These are phyloP conservation scores for Xanthoconium separans DNA, from an alignment of 1,284 basidiomycete species.

Conservation along the genomic window DNA sequence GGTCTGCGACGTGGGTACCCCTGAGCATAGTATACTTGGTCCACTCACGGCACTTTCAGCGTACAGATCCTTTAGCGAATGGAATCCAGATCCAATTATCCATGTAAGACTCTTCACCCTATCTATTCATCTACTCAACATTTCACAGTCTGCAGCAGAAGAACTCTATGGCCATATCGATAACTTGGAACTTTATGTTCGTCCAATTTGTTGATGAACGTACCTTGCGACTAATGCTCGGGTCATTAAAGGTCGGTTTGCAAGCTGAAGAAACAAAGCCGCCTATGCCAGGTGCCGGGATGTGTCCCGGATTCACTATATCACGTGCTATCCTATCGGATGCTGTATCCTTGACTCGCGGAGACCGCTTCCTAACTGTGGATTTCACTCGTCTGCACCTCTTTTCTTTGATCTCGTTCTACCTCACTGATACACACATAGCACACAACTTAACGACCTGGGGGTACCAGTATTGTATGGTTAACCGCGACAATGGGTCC, in stretches of 20 bases:
- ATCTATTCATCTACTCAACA: constrained; percentile 1
- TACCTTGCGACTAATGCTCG: background rate
- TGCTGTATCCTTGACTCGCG: constrained; percentile 70
- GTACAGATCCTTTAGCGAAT: constrained; percentile 67
- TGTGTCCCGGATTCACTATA: constrained; percentile 87
- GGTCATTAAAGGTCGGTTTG: constrained; percentile 51
- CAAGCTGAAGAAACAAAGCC: constrained; percentile 76
- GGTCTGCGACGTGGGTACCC: constrained; percentile 44
- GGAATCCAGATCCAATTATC: constrained; percentile 72
- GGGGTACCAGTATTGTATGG: constrained; percentile 73
- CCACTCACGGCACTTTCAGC: constrained; percentile 34
- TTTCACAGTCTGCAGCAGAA: constrained; percentile 57
- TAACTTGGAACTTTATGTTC: constrained; percentile 72
- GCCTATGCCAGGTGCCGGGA: constrained; percentile 71
- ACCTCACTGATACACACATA: constrained; percentile 26
- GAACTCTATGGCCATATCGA: constrained; percentile 73
- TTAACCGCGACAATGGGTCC: constrained; percentile 63
- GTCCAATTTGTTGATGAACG: constrained; percentile 13
- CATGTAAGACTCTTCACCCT: constrained; percentile 40
- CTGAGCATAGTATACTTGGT: background rate
- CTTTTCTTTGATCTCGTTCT: background rate
- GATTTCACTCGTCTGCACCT: constrained; percentile 63
- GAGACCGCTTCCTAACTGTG: constrained; percentile 78
- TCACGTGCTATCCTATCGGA: constrained; percentile 83
- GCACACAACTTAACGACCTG: constrained; percentile 73